These are phyloP conservation scores for Hanseniaspora sp. DNA, from an alignment of 1,139 yeast genomes.

Conservation along the genomic window DNA sequence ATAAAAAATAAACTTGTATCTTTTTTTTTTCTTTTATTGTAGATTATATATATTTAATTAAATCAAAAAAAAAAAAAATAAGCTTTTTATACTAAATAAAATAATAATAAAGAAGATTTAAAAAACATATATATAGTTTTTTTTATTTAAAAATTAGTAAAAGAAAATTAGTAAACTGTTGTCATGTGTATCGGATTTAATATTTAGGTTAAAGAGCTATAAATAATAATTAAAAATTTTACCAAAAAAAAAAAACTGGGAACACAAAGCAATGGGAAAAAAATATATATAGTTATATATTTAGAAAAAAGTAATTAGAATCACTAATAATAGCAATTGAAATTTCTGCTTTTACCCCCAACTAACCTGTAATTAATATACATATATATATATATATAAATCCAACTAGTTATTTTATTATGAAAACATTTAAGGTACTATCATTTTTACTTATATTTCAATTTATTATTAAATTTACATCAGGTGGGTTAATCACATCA, in stretches of 20 bases:
- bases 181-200: background rate
- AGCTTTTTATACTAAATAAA: background rate
- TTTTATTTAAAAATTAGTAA: too few relatives aligned
- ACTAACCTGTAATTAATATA: too few relatives aligned
- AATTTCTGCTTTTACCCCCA: too few relatives aligned
- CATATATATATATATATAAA: too few relatives aligned
- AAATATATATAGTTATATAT: too few relatives aligned
- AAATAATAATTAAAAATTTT: too few relatives aligned
- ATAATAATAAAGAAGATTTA: too few relatives aligned
- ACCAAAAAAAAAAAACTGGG: too few relatives aligned
- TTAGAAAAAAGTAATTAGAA: background rate
- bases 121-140: background rate
- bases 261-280: too few relatives aligned
- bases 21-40: background rate
- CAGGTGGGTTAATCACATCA: slow-evolving; percentile 7
- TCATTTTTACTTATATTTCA: background rate
- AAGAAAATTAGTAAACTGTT: background rate
- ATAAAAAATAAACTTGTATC: background rate
- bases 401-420: background rate
- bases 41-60: background rate
- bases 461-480: background rate
- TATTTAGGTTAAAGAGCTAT: too few relatives aligned
- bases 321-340: too few relatives aligned
- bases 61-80: background rate
- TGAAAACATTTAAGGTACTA: background rate